Evolutionary conservation across 2,329 filamentous ascomycete species (phyloP), one percentile per base, ranked within the genome.

Genomic region (Alternaria angustiovoidea): DNA sequence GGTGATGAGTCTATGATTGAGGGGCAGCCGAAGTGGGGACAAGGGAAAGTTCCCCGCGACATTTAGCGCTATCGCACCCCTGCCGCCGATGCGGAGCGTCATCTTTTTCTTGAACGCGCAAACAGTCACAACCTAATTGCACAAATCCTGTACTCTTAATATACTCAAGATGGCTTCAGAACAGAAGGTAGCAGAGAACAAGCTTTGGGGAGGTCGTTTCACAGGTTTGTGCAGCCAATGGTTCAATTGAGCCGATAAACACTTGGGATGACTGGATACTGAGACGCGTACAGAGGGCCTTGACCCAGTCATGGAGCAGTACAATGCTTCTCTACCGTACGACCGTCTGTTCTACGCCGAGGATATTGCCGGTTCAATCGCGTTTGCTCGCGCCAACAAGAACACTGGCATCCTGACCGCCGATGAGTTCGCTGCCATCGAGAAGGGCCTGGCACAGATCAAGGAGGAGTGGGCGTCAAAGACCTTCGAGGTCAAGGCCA

Each of bases 241-340:
- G 24, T 24, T 18, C 30, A 16, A 36, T 51, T 46, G 44, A 24
- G 14, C 16, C n/a, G 14, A 3, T 2, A 14, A 22, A 34, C 20
- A 52, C 32, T 28, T 39, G 41, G 26, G 20, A 30, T 44, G 49
- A 60, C 47, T 57, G 43, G 8, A 62, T 57, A 18, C 65, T 71
- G 43, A 72, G 34, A 36, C n/a, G 34, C 28, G 36, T 39, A 41
- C 70, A 91, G 91, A 92, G 82, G 90, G 87, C 69, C 87, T 94
- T 68, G 92, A 96, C 80, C 91, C 92, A 54, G 86, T 96, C 53
- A 96, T 96, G 92, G 85, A 89, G 62, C 85, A 90, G 67, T 96
- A 94, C 84, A 96, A 96, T 78, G 89, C 89, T 71, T 90, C 87
- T 54, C 90, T 96, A 69, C 88, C 87, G 75, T 94, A 91, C 79